Percentiles rank a stretch among this genome's conserved stretches.
Conservation (phyloP, 257 asterid species). For the Cynanchum wilfordii region DNA sequence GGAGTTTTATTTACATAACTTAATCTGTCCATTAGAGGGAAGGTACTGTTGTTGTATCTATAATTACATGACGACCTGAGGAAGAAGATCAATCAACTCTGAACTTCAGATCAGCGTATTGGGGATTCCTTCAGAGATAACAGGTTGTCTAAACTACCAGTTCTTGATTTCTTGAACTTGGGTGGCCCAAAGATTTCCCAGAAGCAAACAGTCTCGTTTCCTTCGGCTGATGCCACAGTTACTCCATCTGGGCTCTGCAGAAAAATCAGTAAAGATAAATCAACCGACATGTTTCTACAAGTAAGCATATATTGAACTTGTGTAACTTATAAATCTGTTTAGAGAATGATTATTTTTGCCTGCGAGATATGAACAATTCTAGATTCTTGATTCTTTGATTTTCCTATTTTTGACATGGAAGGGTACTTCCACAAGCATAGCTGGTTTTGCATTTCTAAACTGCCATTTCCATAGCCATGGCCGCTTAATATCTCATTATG, state of each 20-base stretch:
- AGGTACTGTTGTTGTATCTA: neutral
- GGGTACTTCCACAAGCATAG: constrained; percentile 81
- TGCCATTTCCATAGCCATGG: constrained; percentile 56
- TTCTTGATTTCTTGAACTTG: constrained; percentile 20
- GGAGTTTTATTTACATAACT: neutral
- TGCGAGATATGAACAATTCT: constrained; percentile 69
- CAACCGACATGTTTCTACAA: no score
- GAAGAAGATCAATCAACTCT: neutral
- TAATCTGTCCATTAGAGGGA: neutral
- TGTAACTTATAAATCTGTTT: neutral
- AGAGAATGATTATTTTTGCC: constrained; percentile 35
- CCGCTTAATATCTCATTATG: constrained; percentile 71
- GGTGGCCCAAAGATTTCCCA: constrained; percentile 84
- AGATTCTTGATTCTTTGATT: constrained; percentile 24
- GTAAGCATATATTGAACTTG: neutral
- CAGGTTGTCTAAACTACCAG: constrained; percentile 52
- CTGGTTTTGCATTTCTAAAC: constrained; percentile 21
- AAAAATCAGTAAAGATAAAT: constrained; percentile 3
- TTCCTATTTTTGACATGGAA: constrained; percentile 55
- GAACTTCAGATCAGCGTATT: constrained; percentile 31
- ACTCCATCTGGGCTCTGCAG: constrained; percentile 78
- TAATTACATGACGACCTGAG: neutral
- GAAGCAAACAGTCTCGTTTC: constrained; percentile 53
- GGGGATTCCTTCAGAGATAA: constrained; percentile 55
- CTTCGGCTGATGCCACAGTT: constrained; percentile 60